A percentile compares a stretch with the other conserved stretches of the same genome.
These are phyloP conservation scores for Termitomyces sp. DNA, from an alignment of 768 basidiomycete genomes.

Conservation along the genomic window DNA sequence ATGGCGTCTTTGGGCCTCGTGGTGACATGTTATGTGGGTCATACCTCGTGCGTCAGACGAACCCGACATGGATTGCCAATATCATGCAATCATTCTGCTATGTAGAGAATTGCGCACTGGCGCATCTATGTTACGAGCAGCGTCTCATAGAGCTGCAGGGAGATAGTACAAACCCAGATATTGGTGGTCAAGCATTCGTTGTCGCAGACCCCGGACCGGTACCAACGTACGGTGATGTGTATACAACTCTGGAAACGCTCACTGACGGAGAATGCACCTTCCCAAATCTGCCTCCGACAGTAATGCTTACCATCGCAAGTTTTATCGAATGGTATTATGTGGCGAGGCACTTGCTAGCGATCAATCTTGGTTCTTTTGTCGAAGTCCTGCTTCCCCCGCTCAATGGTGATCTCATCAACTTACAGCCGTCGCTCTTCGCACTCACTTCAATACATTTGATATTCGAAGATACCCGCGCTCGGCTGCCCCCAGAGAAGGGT, in stretches of 20 bases:
- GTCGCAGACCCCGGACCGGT: constrained; percentile 63
- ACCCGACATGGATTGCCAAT: constrained; percentile 56
- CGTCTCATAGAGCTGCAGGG: constrained; percentile 50
- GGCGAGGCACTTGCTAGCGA: constrained; percentile 33
- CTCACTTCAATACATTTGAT: constrained; percentile 50
- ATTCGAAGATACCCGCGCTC: constrained; percentile 62
- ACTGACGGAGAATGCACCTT: constrained; percentile 53
- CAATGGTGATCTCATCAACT: constrained; percentile 42
- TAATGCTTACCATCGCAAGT: constrained; percentile 60
- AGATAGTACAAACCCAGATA: constrained; percentile 42
- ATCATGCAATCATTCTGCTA: constrained; percentile 62
- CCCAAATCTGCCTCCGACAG: constrained; percentile 49
- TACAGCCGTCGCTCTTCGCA: constrained; percentile 56
- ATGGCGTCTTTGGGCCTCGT: constrained; percentile 70
- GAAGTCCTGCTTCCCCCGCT: constrained; percentile 37
- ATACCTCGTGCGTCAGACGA: constrained; percentile 53
- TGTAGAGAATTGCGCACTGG: constrained; percentile 71
- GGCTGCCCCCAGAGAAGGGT: constrained; percentile 45
- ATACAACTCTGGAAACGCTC: constrained; percentile 48
- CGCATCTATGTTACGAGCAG: constrained; percentile 69
- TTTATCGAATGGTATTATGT: constrained; percentile 53
- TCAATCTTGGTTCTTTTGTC: constrained; percentile 22
- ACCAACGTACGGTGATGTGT: constrained; percentile 57
- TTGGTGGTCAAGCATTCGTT: constrained; percentile 68
- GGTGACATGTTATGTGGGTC: constrained; percentile 66